Evolutionary conservation across 805 yeast genomes (phyloP), one percentile per base, ranked within the genome.

Genomic region (Metschnikowia chrysomelidarum): DNA sequence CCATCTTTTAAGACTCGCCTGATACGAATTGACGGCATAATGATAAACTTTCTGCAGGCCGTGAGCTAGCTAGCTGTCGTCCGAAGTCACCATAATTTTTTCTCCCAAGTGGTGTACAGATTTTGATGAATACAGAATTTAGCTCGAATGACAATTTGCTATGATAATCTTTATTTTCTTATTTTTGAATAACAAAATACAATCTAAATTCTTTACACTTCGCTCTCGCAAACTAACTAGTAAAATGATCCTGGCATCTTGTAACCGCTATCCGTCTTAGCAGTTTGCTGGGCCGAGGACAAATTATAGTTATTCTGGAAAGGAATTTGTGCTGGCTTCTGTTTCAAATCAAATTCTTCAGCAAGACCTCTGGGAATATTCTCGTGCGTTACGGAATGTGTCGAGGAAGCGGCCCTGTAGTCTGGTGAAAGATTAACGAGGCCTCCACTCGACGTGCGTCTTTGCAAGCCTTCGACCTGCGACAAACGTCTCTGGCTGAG

Each of bases 401-500:
- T n/a, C n/a, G n/a, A n/a, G n/a, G n/a, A n/a, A n/a, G n/a, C n/a
- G n/a, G n/a, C n/a, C n/a, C n/a, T n/a, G n/a, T n/a, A 19, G 9
- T 15, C 33, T 10, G 19, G 9, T 3, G 36, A 23, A n/a, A 34
- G 39, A 23, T 28, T 35, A 21, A 42, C 46, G 12, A 35, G 14
- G 13, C 44, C 44, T 5, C 44, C 46, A 9, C 34, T 27, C 7
- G 41, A 30, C 18, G 18, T 30, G 4, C 40, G 35, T 18, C 12
- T 24, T 24, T 15, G 15, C 9, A 28, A 30, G 3, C 18, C n/a
- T 1, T 40, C 37, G 5, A 14, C 17, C n/a, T 41, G 43, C 9
- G 48, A 39, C 36, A 42, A 40, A 17, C 35, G 42, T 16, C 49
- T 36, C 24, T 42, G 46, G 15, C 46, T 39, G 21, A 43, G 42